Conservation (phyloP, 78 protist genomes). For the Emiliania huxleyi region DNA sequence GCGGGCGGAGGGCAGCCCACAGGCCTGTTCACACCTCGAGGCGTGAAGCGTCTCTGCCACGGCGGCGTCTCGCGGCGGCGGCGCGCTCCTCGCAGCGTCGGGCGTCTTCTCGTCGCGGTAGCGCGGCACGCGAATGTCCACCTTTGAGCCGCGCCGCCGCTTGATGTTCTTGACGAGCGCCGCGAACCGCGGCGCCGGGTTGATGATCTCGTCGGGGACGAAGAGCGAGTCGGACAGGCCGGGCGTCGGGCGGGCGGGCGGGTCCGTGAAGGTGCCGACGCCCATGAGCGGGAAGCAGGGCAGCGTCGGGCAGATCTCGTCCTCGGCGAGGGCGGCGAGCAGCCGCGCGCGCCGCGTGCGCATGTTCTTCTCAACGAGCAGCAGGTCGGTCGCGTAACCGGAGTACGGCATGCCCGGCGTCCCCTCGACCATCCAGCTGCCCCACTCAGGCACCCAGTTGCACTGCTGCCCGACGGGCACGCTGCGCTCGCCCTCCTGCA, state of each 20-base stretch:
- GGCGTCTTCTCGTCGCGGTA: constrained; percentile 72
- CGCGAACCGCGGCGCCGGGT: constrained; percentile 83
- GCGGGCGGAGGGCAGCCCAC: not conserved
- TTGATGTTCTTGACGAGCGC: constrained; percentile 85
- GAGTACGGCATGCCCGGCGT: constrained; percentile 88
- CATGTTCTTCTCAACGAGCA: constrained; percentile 61
- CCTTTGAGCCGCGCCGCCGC: constrained; percentile 79
- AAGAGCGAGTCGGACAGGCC: constrained; percentile 77
- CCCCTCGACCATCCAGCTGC: constrained; percentile 50
- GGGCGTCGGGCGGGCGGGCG: not conserved
- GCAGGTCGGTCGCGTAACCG: not conserved
- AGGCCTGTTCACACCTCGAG: not conserved
- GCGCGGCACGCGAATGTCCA: constrained; percentile 68
- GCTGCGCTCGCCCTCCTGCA: not conserved
- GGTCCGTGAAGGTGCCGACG: constrained; percentile 25
- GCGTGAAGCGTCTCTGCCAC: no score
- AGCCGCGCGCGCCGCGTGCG: constrained; percentile 29
- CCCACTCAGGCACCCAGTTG: constrained; percentile 26
- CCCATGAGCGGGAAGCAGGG: constrained; percentile 33
- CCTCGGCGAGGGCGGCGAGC: not conserved
- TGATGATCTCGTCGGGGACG: constrained; percentile 83
- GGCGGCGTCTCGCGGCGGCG: not conserved
- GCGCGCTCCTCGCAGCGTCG: constrained; percentile 22
- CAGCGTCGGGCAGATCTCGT: constrained; percentile 30
- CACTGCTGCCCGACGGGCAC: not conserved